These are phyloP conservation scores for Paraglomus brasilianum DNA, from an alignment of 192 early-diverging fungal species.

Conservation along the genomic window DNA sequence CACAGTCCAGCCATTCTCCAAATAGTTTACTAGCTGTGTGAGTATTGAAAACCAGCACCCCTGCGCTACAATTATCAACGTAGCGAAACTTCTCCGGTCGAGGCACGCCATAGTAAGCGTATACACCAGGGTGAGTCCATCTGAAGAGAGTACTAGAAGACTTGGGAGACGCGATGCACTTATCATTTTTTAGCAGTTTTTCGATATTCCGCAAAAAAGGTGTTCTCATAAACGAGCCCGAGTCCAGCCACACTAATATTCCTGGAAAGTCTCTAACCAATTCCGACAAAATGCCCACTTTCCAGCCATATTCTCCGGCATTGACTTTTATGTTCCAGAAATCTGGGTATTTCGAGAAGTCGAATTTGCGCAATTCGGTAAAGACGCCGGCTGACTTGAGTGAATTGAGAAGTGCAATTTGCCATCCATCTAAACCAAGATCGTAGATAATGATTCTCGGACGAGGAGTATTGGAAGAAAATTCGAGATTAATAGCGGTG, in stretches of 20 bases:
- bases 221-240: slow-evolving; percentile 36
- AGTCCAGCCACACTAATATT: slow-evolving; percentile 52
- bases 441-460: slow-evolving; percentile 46
- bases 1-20: slow-evolving; percentile 47
- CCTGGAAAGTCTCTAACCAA: slow-evolving; percentile 29
- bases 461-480: neutral
- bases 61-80: slow-evolving; percentile 48
- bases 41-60: slow-evolving; percentile 45
- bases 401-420: slow-evolving; percentile 37
- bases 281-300: slow-evolving; percentile 47
- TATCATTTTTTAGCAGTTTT: slow-evolving; percentile 34
- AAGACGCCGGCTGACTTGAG: slow-evolving; percentile 39
- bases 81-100: slow-evolving; percentile 32
- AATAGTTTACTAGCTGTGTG: slow-evolving; percentile 41
- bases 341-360: slow-evolving; percentile 42
- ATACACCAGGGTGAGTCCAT: slow-evolving; percentile 51
- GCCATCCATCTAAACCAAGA: slow-evolving; percentile 44
- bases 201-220: slow-evolving; percentile 36
- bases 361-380: slow-evolving; percentile 38
- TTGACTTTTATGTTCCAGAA: slow-evolving; percentile 47
- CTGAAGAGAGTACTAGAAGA: slow-evolving; percentile 32
- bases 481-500: slow-evolving; percentile 25
- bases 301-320: slow-evolving; percentile 59
- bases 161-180: slow-evolving; percentile 50
- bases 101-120: slow-evolving; percentile 39